Evolutionary conservation across 2,329 filamentous ascomycete genomes (phyloP).

Genomic region (Lizonia empirigonia): DNA sequence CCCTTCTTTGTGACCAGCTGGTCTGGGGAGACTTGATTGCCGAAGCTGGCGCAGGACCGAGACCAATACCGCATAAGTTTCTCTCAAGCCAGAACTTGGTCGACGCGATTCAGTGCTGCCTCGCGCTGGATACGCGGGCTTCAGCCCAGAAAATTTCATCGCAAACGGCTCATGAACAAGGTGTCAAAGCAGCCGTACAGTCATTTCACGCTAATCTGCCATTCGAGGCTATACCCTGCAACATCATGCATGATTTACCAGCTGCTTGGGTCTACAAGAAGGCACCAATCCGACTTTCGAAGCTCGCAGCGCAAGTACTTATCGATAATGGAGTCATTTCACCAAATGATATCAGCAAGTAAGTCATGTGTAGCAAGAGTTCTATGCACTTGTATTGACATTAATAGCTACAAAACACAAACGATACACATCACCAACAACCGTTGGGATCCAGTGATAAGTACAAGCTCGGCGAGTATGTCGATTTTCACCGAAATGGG

Average conservation of each 20-base stretch:
- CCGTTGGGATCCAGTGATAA: slow-evolving; percentile 69
- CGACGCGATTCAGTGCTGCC: slow-evolving; percentile 29
- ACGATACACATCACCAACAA: slow-evolving; percentile 41
- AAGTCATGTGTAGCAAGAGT: slow-evolving; percentile 1
- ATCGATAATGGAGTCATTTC: slow-evolving; percentile 25
- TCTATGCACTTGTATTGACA: not conserved
- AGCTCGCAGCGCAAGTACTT: slow-evolving; percentile 31
- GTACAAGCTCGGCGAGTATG: slow-evolving; percentile 63
- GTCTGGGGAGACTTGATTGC: slow-evolving; percentile 40
- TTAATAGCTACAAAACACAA: slow-evolving; percentile 23
- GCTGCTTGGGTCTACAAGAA: slow-evolving; percentile 35
- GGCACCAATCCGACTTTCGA: slow-evolving; percentile 25
- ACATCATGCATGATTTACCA: slow-evolving; percentile 24
- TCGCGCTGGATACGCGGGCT: slow-evolving; percentile 21
- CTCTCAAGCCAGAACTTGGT: slow-evolving; percentile 31
- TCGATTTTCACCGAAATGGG: slow-evolving; percentile 61
- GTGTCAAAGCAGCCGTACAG: slow-evolving; percentile 30
- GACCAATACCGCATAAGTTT: slow-evolving; percentile 31
- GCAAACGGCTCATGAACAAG: slow-evolving; percentile 32
- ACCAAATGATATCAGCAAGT: slow-evolving; percentile 27
- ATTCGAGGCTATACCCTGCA: slow-evolving; percentile 32
- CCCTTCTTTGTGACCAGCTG: slow-evolving; percentile 66
- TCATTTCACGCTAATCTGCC: slow-evolving; percentile 38
- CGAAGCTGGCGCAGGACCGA: slow-evolving; percentile 37
- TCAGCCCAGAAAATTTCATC: slow-evolving; percentile 28